phyloP scores from a whole-genome alignment of 1,284 basidiomycete species.

The Hemileia vastatrix region DNA sequence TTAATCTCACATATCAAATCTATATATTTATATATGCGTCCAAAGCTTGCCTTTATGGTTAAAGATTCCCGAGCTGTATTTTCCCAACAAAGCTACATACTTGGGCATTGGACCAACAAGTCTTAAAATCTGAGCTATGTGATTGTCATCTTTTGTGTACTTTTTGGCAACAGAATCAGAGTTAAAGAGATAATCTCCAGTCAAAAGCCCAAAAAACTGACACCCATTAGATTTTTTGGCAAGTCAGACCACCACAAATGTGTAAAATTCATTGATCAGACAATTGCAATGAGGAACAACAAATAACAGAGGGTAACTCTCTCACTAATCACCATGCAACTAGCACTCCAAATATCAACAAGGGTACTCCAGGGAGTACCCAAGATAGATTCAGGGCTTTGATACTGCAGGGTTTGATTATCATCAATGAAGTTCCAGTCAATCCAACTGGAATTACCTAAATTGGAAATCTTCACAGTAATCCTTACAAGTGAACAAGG shows the following conservation, averaged over 20 bases:
- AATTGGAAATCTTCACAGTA: slow-evolving; percentile 96
- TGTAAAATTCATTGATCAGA: too few species aligned
- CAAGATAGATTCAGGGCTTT: slow-evolving; percentile 92
- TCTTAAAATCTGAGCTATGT: slow-evolving; percentile 97
- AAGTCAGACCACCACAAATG: slow-evolving; percentile 86
- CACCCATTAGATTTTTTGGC: too few species aligned
- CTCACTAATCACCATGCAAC: slow-evolving; percentile 69
- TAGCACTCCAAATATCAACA: slow-evolving; percentile 92
- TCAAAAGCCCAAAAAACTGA: slow-evolving; percentile 66
- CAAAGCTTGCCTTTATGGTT: too few species aligned
- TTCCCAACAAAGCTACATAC: slow-evolving; percentile 74
- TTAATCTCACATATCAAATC: too few species aligned
- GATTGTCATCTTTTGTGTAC: slow-evolving; percentile 97
- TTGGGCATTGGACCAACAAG: slow-evolving; percentile 81
- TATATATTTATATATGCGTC: too few species aligned
- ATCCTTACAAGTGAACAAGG: slow-evolving; percentile 64
- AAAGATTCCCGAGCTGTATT: slow-evolving; percentile 91
- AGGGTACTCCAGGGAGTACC: slow-evolving; percentile 91
- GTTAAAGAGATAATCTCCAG: slow-evolving; percentile 78
- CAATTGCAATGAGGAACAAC: too few species aligned
- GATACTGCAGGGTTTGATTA: slow-evolving; percentile 93
- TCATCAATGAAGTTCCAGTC: slow-evolving; percentile 94
- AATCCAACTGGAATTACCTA: slow-evolving; percentile 76
- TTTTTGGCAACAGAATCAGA: slow-evolving; percentile 65
- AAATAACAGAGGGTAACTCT: neutral